A percentile compares a stretch with the other conserved stretches of the same genome.
These are phyloP conservation scores for Helenozyma rhizophorensis DNA, from an alignment of 805 yeast genomes.

Conservation along the genomic window DNA sequence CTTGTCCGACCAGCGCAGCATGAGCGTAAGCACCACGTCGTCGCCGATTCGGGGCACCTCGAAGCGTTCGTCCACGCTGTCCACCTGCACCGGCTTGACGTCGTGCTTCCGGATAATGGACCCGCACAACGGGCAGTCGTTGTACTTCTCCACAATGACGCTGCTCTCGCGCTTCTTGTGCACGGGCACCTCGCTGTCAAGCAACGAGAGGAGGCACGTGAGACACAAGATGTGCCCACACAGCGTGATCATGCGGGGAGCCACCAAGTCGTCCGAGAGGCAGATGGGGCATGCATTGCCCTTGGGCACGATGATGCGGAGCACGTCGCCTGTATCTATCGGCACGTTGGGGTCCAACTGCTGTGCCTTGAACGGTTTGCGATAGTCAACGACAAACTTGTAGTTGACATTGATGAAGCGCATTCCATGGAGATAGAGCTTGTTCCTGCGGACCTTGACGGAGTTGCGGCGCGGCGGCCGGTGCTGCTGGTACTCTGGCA, in stretches of 20 bases:
- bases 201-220: constrained; percentile 70
- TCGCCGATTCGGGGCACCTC: constrained; percentile 56
- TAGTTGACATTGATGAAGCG: constrained; percentile 78
- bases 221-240: constrained; percentile 94
- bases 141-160: constrained; percentile 43
- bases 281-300: constrained; percentile 91
- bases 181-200: constrained; percentile 49
- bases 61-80: constrained; percentile 46
- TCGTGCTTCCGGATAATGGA: constrained; percentile 49
- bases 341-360: constrained; percentile 72
- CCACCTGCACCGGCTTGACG: constrained; percentile 59
- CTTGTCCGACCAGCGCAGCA: constrained; percentile 44
- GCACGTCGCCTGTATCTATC: constrained; percentile 53
- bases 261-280: constrained; percentile 73
- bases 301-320: constrained; percentile 70
- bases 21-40: constrained; percentile 57
- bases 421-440: constrained; percentile 55
- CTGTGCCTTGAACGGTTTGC: constrained; percentile 54
- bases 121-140: constrained; percentile 80
- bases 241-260: constrained; percentile 84
- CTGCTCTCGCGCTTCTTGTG: constrained; percentile 32
- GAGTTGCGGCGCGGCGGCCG: constrained; percentile 10
- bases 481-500: constrained; percentile 27
- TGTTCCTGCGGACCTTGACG: constrained; percentile 9
- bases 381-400: constrained; percentile 71